A percentile compares a stretch with the other conserved stretches of the same genome.
Conservation (phyloP, 345 rosid species). For the Salix exigua region DNA sequence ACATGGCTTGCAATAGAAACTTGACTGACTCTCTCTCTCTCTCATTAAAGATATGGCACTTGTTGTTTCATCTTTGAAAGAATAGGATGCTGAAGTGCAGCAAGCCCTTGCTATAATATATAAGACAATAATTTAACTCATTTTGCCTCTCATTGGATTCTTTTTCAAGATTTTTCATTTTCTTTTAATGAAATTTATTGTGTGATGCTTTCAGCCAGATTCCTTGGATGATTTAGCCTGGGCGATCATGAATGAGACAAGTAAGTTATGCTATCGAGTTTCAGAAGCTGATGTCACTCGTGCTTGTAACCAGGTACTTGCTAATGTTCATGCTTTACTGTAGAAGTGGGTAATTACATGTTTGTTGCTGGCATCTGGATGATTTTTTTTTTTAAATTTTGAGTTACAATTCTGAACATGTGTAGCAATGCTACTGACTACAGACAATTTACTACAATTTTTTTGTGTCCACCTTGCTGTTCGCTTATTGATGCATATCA, state of each 20-base stretch:
- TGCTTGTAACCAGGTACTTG: conserved; percentile 86
- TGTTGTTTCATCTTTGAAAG: not conserved
- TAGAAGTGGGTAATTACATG: not conserved
- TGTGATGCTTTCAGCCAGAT: conserved; percentile 50
- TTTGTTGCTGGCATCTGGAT: not conserved
- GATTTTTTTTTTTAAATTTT: not conserved
- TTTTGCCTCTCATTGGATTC: not conserved
- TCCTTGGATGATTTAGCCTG: conserved; percentile 87
- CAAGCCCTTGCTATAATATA: not conserved
- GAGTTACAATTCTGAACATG: not conserved
- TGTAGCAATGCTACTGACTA: not conserved
- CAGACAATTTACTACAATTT: not conserved
- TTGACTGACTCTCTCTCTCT: not conserved
- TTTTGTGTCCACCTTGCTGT: not conserved
- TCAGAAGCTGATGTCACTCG: conserved; percentile 95
- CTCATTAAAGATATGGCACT: not conserved
- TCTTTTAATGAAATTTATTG: not conserved
- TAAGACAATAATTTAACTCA: not conserved
- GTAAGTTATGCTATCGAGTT: conserved; percentile 83
- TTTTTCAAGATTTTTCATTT: not conserved
- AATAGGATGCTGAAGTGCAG: not conserved
- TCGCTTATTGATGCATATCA: not conserved
- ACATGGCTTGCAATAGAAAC: not conserved
- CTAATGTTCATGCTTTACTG: not conserved
- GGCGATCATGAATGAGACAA: conserved; percentile 86